Base-by-base conservation (phyloP, 2,329 filamentous ascomycete species). In the Apiospora hydei region DNA sequence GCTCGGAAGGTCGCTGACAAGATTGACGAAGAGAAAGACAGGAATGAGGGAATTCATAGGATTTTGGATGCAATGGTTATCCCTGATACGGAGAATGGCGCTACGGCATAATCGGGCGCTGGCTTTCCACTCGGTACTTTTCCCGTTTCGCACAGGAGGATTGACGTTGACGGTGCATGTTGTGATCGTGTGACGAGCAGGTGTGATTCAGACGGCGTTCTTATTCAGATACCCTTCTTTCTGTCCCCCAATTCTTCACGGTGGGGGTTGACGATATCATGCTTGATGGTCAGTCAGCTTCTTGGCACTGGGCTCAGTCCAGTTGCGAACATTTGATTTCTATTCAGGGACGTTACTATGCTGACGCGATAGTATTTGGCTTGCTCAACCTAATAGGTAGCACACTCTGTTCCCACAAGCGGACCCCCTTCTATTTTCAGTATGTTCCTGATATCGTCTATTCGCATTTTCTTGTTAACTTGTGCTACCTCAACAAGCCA, bases 51-150 rank as follows among this genome's bases (percentile, higher is more conserved):
- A 26, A 87, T 94, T 18, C 86, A 91, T 74, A 87, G 85, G 74
- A 94, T 96, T 61, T 80, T 95, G 77, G 90, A 93, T 77, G 91
- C 88, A 82, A 90, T 95, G 84, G 87, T 26, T 30, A 57, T 69
- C n/a, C 46, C 34, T 7, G 68, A 69, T 68, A 34, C 66, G 41
- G 44, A 68, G 66, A 47, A 68, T 18, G 57, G 57, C 10, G 10
- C 57, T 34, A 64, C 21, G 34, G 57, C 57, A 41, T 64, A 18
- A 64, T 41, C n/a, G 30, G 3, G 34, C 24, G 34, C 21, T 64
- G 57, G 5, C 18, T 14, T 41, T 64, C 21, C 34, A 61, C 57
- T 16, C 34, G 57, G 4, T 41, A 64, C 18, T 10, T 13, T 13
- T 41, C 1, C 34, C 10, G 18, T 41, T 14, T 6, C 18, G 34